Base-by-base conservation (phyloP, 805 yeast genomes). In the Pichia sporocuriosa region DNA sequence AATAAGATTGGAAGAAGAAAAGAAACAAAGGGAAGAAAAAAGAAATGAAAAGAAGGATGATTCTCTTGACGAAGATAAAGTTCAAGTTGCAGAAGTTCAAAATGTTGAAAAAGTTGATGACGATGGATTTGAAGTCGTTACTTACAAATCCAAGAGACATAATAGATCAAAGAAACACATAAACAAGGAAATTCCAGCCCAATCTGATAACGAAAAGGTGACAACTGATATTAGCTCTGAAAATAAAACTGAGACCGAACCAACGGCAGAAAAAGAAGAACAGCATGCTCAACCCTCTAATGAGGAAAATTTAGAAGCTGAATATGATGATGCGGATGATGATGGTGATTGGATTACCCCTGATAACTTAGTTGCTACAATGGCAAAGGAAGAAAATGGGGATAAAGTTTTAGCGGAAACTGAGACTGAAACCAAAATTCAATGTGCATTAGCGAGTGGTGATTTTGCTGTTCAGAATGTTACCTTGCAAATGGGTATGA, bases 401-500 rank as follows among this genome's bases (percentile, higher is more conserved):
- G 87, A 81, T 54, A 72, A 74, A 44, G 68, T 77, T 36, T 72
- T 63, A 17, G 26, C 22, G 13, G 43, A 45, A 16, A 30, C 17
- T 12, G 8, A 23, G 4, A 24, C 23, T 19, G 34, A 23, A 12
- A 22, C 28, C 1, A 54, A 64, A n/a, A 72, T 81, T 44, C 75
- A 79, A 48, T 93, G 82, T 16, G 98, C 97, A 3, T 65, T 93
- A 37, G 81, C 96, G 0, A 84, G 97, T 0, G 95, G 95, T 22
- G 99, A 93, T 75, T 93, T 90, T 66, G 97, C 99, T 2, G 86
- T 90, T 55, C 99, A 93, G 63, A 93, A 93, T 62, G 96, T 89
- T 13, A 76, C 96, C 1, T 70, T 93, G 66, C 97, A 90, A 62
- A 72, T 93, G 53, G 96, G 96, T 5, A 62, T 93, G 44, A 83